Base-by-base conservation (phyloP, 108 stramenopile species). In the Conticribra weissflogii region DNA sequence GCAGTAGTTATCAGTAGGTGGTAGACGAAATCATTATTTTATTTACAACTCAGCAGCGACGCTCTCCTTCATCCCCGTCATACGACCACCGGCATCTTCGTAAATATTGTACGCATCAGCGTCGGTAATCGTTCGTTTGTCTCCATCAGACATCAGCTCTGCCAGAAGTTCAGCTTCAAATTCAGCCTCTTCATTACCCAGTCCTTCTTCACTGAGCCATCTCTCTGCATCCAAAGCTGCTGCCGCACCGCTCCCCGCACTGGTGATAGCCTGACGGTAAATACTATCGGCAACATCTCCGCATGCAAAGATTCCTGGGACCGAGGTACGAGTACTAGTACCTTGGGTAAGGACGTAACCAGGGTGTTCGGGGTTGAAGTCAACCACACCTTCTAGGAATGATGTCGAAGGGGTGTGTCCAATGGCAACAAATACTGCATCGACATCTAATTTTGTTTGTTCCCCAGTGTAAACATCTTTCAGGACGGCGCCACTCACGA, bases 191-290 rank as follows among this genome's bases (percentile, higher is more conserved):
- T 97, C 94, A 53, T 92, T 93, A 0, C 91, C 89, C 33, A 97
- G 57, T 31, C 94, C 96, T 60, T 94, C 86, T 79, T 97, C 96
- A 47, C 81, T 85, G 9, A 98, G 79, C 86, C 89, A 98, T 59
- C 96, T 86, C 55, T 98, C 97, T 15, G 95, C 96, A 75, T 98
- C 97, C 46, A 98, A 81, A 2, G 97, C 97, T 2, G 97, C 97
- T 24, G 92, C 90, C 34, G 96, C 96, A 5, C 97, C 97, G 76
- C 88, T 93, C 45, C 97, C 96, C 0, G 97, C 97, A 50, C 87
- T 86, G 12, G 96, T 98, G 63, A 96, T 92, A 14, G 95, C 97
- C 81, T 98, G 97, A 30, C 97, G 93, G 64, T 98, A 98, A 29
- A 95, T 66, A 30, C 87, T 73, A 84, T 98, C 97, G 7, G 94